Percentiles rank a stretch among this genome's conserved stretches.
Conservation (phyloP, 495 filamentous ascomycete species). For the Acidiella bohemica region DNA sequence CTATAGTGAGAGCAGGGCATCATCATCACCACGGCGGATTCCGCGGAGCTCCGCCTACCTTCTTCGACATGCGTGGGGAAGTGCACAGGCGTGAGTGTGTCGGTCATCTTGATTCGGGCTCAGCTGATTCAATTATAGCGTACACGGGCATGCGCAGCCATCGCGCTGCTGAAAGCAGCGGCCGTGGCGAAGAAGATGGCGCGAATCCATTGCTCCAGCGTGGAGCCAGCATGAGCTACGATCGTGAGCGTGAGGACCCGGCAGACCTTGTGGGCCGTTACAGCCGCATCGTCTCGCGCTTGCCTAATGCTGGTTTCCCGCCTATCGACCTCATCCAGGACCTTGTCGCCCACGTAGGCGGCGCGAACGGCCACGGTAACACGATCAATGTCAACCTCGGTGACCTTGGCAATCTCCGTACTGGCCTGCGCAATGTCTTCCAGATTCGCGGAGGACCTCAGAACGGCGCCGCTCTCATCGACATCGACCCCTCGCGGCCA, state of each 20-base stretch:
- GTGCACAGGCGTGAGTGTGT: conserved; percentile 6
- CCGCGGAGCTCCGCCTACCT: neutral
- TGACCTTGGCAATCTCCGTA: conserved; percentile 1
- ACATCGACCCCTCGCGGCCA: conserved; percentile 10
- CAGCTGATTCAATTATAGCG: too few relatives aligned
- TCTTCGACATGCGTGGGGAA: too few relatives aligned
- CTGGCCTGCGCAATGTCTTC: conserved; percentile 6
- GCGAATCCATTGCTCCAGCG: conserved; percentile 56
- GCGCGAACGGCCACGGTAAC: neutral
- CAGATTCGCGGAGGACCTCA: neutral
- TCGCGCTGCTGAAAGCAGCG: conserved; percentile 35
- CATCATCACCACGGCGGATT: conserved; percentile 33
- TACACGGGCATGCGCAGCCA: conserved; percentile 33
- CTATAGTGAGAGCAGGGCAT: conserved; percentile 31
- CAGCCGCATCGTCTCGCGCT: neutral
- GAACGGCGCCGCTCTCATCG: conserved; percentile 5
- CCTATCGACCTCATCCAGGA: conserved; percentile 14
- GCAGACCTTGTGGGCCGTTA: too few relatives aligned
- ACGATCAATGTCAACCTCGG: conserved; percentile 16
- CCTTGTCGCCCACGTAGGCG: conserved; percentile 11
- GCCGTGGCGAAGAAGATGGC: conserved; percentile 55
- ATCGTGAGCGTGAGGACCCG: conserved; percentile 12
- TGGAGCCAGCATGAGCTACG: conserved; percentile 17
- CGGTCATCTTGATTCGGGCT: neutral
- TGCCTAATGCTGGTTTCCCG: neutral